Evolutionary conservation across 225 moss, liverwort and hornwort species (phyloP).

Genomic region (Physcomitrellopsis africana): DNA sequence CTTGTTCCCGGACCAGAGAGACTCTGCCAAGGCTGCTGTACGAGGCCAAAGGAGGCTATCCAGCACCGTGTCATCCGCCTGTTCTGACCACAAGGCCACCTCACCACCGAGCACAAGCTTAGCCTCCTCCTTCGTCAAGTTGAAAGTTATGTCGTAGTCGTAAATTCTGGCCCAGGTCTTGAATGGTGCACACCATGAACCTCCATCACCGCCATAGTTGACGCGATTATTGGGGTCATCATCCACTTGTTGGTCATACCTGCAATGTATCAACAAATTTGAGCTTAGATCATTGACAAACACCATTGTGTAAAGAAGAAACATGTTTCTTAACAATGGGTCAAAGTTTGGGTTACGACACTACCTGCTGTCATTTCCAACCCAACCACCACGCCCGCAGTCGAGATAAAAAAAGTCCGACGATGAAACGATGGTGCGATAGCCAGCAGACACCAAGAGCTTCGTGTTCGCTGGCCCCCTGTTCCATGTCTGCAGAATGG

Average conservation of each 20-base stretch:
- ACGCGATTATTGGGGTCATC: constrained; percentile 48
- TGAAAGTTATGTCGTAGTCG: constrained; percentile 74
- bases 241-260: constrained; percentile 73
- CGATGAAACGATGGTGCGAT: constrained; percentile 79
- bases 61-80: constrained; percentile 70
- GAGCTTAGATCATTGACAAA: too few relatives aligned
- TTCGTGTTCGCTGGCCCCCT: constrained; percentile 69
- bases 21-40: constrained; percentile 70
- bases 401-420: constrained; percentile 78
- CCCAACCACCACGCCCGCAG: constrained; percentile 78
- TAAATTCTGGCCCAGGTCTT: constrained; percentile 85
- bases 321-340: background rate
- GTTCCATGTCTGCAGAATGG: constrained; percentile 86
- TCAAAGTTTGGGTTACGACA: background rate
- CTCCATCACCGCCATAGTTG: constrained; percentile 82
- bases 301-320: background rate
- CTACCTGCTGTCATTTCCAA: constrained; percentile 80
- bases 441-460: constrained; percentile 65
- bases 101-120: constrained; percentile 78
- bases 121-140: constrained; percentile 60
- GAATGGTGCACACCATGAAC: constrained; percentile 83
- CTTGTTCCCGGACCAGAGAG: constrained; percentile 76
- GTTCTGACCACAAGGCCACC: constrained; percentile 86
- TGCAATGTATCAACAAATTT: constrained; percentile 12
- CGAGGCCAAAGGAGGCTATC: constrained; percentile 77